These are phyloP conservation scores for Aspergillus oerlinghausenensis DNA, from an alignment of 2,329 filamentous ascomycete genomes.

Conservation along the genomic window DNA sequence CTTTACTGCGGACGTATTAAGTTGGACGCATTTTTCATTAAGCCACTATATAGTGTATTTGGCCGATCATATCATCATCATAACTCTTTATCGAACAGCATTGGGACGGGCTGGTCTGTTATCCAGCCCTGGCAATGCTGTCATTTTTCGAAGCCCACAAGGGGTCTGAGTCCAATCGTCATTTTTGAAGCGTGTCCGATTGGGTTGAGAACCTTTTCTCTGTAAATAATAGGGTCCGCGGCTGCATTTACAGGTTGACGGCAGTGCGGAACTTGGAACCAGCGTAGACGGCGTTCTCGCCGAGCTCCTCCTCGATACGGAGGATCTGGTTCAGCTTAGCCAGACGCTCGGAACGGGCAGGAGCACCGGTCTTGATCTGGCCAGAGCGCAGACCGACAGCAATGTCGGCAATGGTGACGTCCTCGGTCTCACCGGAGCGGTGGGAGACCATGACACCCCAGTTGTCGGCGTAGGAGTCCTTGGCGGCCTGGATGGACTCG, in stretches of 20 bases:
- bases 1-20: not conserved
- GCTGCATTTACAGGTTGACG: constrained; percentile 69
- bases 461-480: constrained; percentile 91
- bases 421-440: constrained; percentile 98
- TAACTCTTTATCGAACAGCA: constrained; percentile 15
- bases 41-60: constrained; percentile 16
- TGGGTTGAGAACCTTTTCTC: constrained; percentile 1
- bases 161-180: constrained; percentile 8
- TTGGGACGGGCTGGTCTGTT: constrained; percentile 3
- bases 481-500: constrained; percentile 98
- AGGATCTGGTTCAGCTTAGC: constrained; percentile 99
- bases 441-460: constrained; percentile 99
- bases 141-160: constrained; percentile 2
- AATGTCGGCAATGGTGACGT: constrained; percentile 98
- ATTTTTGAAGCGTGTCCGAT: not conserved
- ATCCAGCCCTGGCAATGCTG: constrained; percentile 5
- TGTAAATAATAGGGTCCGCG: not conserved
- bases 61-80: constrained; percentile 23
- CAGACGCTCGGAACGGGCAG: constrained; percentile 92
- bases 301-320: constrained; percentile 98
- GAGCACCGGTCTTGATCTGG: constrained; percentile 98
- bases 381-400: constrained; percentile 93
- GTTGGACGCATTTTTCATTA: constrained; percentile 17
- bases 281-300: constrained; percentile 84
- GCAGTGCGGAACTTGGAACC: constrained; percentile 87